phyloP scores from a whole-genome alignment of 306 rosid species.

The Acacia crassicarpa region DNA sequence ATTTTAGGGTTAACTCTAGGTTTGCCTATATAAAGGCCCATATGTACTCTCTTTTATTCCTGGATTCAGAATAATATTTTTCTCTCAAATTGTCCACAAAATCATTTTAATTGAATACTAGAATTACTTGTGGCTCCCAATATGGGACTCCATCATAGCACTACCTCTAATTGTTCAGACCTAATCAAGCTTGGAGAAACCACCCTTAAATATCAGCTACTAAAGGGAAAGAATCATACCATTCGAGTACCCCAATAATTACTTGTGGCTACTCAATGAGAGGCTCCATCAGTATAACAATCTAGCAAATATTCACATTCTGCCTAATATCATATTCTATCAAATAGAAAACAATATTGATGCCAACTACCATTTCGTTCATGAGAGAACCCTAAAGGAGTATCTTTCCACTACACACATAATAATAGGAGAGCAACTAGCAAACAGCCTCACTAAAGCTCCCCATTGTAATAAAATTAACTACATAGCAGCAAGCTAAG shows the following conservation, averaged over 20 bases:
- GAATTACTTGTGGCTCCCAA: not conserved
- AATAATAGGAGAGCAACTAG: not conserved
- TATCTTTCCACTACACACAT: not conserved
- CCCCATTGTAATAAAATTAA: not conserved
- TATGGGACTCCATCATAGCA: not conserved
- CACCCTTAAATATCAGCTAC: not conserved
- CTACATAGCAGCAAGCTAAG: not conserved
- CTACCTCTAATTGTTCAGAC: not conserved
- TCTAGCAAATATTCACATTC: not conserved
- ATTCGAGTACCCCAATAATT: not conserved
- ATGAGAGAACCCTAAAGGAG: not conserved
- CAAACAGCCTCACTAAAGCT: not conserved
- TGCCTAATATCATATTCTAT: not conserved
- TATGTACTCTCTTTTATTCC: too few relatives aligned
- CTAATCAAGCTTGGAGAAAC: not conserved
- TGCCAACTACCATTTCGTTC: not conserved
- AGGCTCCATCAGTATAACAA: not conserved
- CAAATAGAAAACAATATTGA: not conserved
- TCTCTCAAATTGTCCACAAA: too few relatives aligned
- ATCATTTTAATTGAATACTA: too few relatives aligned
- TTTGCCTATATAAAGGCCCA: too few relatives aligned
- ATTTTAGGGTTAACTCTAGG: too few relatives aligned
- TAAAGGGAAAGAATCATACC: not conserved
- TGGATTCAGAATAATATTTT: too few relatives aligned
- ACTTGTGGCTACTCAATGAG: not conserved